Base-by-base conservation (phyloP, 208 protist genomes). In the Novymonas esmeraldas region DNA sequence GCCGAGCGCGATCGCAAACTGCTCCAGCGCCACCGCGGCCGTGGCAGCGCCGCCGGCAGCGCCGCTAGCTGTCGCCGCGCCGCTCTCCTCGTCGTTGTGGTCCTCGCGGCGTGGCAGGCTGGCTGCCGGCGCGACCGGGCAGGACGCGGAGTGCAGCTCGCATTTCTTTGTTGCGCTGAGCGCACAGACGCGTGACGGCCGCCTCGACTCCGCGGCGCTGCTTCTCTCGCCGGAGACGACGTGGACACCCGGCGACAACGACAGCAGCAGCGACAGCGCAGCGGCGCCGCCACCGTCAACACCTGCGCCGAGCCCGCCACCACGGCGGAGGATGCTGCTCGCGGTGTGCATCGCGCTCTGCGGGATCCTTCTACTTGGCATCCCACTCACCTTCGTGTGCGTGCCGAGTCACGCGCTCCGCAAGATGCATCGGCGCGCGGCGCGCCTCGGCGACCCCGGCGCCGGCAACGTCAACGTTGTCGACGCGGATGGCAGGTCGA, bases 251-350 rank as follows among this genome's bases (percentile, higher is more conserved):
- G 38, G 22, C 13, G 58, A n/a, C 28, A 45, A 41, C 45, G 6
- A 56, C 14, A 2, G 20, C 14, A 34, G 7, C 4, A 39, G 20
- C 42, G 18, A 48, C 42, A 20, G 14, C 42, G 14, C 42, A 48
- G 42, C 49, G 26, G 5, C 49, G 9, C 24, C 49, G 26, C 26
- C 6, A 2, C 11, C 26, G 18, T 29, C 5, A 2, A 28, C 10
- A 1, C 39, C 49, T 1, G 2, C 38, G n/a, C 10, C 62, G 9
- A 3, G 14, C 0, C 52, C 36, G n/a, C 63, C 39, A 29, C 55
- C 45, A 36, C 52, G 22, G 34, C 60, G 56, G 22, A 64, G 38
- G 65, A 54, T 71, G 65, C 44, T 61, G 20, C 55, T 71, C 24
- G 41, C 55, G 11, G 42, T n/a, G 34, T 29, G 51, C 26, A 57